Evolutionary conservation across 176 grass and related monocot species (phyloP).

Genomic region (Aegilops longissima): DNA sequence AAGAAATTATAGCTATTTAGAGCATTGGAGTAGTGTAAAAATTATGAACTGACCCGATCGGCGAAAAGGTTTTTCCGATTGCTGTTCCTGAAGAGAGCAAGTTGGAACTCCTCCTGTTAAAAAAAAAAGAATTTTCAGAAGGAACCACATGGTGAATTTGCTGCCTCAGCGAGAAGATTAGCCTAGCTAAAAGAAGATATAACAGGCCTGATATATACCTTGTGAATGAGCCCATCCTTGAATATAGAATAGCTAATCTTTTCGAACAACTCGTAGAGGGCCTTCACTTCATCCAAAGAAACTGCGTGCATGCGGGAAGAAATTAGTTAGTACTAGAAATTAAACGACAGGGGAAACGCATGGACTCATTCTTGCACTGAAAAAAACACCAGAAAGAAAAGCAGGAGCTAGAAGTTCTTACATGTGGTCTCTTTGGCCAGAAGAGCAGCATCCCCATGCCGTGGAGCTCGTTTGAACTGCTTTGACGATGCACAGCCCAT

Average conservation of each 20-base stretch:
- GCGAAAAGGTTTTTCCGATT: slow-evolving; percentile 65
- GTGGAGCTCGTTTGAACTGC: slow-evolving; percentile 34
- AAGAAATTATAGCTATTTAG: too few relatives aligned
- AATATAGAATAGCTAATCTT: slow-evolving; percentile 76
- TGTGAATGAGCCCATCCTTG: slow-evolving; percentile 78
- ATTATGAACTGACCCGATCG: slow-evolving; percentile 51
- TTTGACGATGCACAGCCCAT: slow-evolving; percentile 72
- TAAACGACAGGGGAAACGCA: neutral
- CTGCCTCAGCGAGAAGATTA: too few relatives aligned
- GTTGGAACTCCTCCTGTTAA: slow-evolving; percentile 74
- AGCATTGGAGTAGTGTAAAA: neutral
- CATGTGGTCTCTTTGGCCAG: slow-evolving; percentile 69
- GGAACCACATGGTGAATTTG: too few relatives aligned
- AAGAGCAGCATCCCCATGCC: slow-evolving; percentile 45
- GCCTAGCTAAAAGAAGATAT: too few relatives aligned
- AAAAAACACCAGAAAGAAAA: neutral
- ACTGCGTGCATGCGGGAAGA: slow-evolving; percentile 36
- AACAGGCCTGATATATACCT: slow-evolving; percentile 23
- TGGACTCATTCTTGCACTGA: neutral
- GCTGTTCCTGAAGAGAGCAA: slow-evolving; percentile 80
- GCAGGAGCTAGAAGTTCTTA: neutral
- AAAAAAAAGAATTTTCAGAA: slow-evolving; percentile 9
- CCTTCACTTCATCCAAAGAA: slow-evolving; percentile 73
- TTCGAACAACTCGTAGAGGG: slow-evolving; percentile 71
- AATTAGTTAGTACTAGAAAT: neutral